Evolutionary conservation across 495 filamentous ascomycete species (phyloP).

Genomic region (Podospora pseudopauciseta): DNA sequence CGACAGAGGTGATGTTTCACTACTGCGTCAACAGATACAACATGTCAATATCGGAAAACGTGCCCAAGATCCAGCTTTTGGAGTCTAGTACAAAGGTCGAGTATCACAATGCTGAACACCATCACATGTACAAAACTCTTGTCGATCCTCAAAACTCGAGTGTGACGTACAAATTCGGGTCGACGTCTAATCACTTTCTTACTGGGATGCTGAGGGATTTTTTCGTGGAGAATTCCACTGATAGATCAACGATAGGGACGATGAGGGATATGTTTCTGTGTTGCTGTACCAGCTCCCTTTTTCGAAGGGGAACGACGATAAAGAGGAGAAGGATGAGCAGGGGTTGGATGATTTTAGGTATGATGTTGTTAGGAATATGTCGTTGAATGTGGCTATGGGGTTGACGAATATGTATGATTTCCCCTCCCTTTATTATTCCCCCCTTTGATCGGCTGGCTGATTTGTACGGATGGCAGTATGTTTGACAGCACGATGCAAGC

Average conservation of each 20-base stretch:
- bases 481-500: neutral
- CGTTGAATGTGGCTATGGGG: neutral
- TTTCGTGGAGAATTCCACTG: neutral
- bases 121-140: neutral
- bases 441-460: no score
- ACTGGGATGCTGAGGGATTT: neutral
- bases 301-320: neutral
- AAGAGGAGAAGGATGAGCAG: neutral
- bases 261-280: neutral
- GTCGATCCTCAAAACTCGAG: neutral
- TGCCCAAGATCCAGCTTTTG: neutral
- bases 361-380: neutral
- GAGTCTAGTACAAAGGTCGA: neutral
- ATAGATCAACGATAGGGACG: neutral
- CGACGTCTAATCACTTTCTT: neutral
- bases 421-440: no score
- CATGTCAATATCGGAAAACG: neutral
- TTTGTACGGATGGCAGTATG: neutral
- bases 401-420: neutral
- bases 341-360: neutral
- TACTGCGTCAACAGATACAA: constrained; percentile 2
- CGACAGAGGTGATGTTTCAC: neutral
- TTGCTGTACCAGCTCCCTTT: neutral
- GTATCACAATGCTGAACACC: neutral
- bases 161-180: neutral